phyloP scores from a whole-genome alignment of 1,284 basidiomycete genomes.

The Hemileia vastatrix region DNA sequence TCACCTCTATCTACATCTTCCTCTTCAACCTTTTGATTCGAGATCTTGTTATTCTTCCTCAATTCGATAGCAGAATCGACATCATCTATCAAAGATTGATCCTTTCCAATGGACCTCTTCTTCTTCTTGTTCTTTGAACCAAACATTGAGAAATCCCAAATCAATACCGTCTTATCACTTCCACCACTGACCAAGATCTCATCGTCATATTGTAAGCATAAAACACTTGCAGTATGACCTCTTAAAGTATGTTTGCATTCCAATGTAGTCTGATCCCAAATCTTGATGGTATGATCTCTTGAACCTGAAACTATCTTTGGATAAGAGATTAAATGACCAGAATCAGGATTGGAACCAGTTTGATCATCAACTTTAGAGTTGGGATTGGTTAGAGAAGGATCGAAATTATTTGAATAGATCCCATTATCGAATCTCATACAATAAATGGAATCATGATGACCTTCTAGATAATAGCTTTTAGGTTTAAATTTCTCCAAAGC shows the following conservation, averaged over 20 bases:
- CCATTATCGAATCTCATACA: conserved; percentile 33
- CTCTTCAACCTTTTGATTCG: neutral
- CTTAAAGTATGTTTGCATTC: too few relatives aligned
- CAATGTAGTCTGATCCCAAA: too few relatives aligned
- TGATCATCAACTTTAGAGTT: too few relatives aligned
- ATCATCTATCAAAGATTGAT: conserved; percentile 3
- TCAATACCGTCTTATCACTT: conserved; percentile 30
- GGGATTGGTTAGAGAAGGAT: too few relatives aligned
- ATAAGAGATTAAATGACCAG: too few relatives aligned
- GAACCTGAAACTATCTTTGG: too few relatives aligned
- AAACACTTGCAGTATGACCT: conserved; percentile 31
- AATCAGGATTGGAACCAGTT: too few relatives aligned
- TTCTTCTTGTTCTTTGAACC: neutral
- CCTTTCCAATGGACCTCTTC: neutral
- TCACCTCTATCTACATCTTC: neutral
- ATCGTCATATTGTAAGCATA: conserved; percentile 35
- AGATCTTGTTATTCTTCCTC: neutral
- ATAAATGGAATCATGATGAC: conserved; percentile 34
- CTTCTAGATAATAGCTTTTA: conserved; percentile 26
- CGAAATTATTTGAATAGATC: too few relatives aligned
- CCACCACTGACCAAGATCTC: conserved; percentile 31
- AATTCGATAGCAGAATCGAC: conserved; percentile 17
- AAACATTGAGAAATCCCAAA: conserved; percentile 32
- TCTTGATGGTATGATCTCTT: too few relatives aligned
- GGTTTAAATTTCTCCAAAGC: conserved; percentile 10